Base-by-base conservation (phyloP, 192 early-diverging fungal genomes). In the Coemansia sp. region DNA sequence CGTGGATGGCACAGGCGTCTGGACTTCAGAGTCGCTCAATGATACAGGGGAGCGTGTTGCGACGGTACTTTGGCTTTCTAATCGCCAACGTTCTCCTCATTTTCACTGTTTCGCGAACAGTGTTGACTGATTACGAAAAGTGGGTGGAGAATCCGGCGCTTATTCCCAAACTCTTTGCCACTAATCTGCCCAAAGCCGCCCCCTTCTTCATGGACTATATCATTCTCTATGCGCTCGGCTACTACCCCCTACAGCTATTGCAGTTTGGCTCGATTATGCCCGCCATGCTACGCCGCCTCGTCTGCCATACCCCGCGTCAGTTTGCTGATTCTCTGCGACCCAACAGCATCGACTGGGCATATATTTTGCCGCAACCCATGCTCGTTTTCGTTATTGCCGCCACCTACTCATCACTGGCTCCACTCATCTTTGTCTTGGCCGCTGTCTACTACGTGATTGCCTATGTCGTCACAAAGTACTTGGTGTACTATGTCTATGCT, bases 171-270 rank as follows among this genome's bases (percentile, higher is more conserved):
- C 71, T 88, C 20, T 75, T 94, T 43, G 91, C 92, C n/a, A 85
- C 72, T 3, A 87, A 75, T 0, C 68, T 93, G 39, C 88, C 90
- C 2, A 79, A 84, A 6, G 86, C 88, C 6, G 85, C 91, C 26
- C 92, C 91, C 23, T 91, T 92, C 70, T 94, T 92, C 74, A 84
- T 92, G 68, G 89, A 92, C 64, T 90, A 87, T 61, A 75, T 89
- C 36, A 86, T 94, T 23, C 70, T 94, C 28, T 86, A 89, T 65
- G 89, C 87, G 1, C 85, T 93, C 25, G 88, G 84, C 18, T 84
- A 83, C 33, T 72, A 86, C 39, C 91, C 91, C 0, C 38, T 89
- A 10, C 86, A 90, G 73, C 72, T 93, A 31, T 66, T 92, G 48
- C 87, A 89, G 64, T 70, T 90, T 20, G 87, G 89, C 3, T 86